phyloP scores from a whole-genome alignment of 148 eudicot species.

The Gaultheria prostrata region DNA sequence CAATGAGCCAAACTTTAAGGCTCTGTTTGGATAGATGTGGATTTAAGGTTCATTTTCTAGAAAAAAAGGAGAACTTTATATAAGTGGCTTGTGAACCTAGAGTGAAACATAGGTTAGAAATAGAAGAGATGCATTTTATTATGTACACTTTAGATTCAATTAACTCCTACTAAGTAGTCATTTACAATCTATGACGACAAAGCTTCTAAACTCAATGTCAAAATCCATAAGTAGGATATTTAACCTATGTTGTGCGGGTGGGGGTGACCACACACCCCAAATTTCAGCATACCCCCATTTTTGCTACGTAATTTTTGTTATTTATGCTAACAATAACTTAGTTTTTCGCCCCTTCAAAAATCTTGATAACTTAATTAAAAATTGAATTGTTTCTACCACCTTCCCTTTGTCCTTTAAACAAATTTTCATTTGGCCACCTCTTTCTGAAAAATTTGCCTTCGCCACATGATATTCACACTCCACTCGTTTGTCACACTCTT shows the following conservation, averaged over 20 bases:
- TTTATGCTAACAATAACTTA: neutral
- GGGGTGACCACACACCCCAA: neutral
- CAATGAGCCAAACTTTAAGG: neutral
- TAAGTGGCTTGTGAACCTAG: neutral
- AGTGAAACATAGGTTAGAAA: neutral
- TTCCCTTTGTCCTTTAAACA: neutral
- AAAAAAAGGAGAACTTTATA: neutral
- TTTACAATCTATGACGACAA: neutral
- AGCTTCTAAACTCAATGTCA: neutral
- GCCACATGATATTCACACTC: neutral
- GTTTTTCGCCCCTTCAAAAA: neutral
- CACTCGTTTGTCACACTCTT: neutral
- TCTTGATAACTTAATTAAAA: neutral
- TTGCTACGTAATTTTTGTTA: neutral
- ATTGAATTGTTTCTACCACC: neutral
- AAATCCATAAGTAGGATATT: neutral
- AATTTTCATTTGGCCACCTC: neutral
- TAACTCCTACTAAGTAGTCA: neutral
- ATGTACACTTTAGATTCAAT: neutral
- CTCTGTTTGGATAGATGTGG: neutral
- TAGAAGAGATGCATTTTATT: neutral
- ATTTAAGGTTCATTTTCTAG: neutral
- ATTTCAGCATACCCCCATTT: neutral
- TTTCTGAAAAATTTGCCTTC: neutral
- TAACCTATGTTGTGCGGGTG: neutral